Evolutionary conservation across 1,139 yeast genomes (phyloP).

Genomic region (Hanseniaspora uvarum): DNA sequence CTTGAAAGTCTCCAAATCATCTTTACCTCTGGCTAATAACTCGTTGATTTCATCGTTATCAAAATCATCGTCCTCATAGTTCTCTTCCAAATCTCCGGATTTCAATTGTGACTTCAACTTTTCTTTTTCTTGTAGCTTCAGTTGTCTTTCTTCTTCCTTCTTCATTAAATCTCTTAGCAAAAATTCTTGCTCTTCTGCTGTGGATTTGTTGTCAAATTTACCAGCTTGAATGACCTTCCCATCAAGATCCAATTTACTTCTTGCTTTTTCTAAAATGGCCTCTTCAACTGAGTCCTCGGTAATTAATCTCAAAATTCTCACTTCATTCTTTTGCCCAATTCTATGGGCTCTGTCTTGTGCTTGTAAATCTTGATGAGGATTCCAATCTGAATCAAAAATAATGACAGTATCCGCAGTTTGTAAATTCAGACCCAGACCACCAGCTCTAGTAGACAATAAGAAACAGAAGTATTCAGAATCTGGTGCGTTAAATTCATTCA

Average conservation of each 20-base stretch:
- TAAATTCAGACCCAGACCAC: constrained; percentile 75
- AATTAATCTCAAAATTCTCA: constrained; percentile 65
- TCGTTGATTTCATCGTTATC: constrained; percentile 68
- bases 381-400: constrained; percentile 84
- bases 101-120: constrained; percentile 27
- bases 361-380: constrained; percentile 85
- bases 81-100: constrained; percentile 38
- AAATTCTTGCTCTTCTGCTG: constrained; percentile 76
- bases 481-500: constrained; percentile 63
- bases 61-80: constrained; percentile 43
- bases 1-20: constrained; percentile 46
- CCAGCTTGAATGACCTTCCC: constrained; percentile 87
- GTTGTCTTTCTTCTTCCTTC: constrained; percentile 53
- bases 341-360: constrained; percentile 88
- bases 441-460: constrained; percentile 75
- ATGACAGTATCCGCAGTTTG: constrained; percentile 85
- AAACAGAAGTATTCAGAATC: constrained; percentile 67
- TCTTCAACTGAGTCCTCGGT: constrained; percentile 79
- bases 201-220: constrained; percentile 71
- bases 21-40: constrained; percentile 56
- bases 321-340: constrained; percentile 82
- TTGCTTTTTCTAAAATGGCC: constrained; percentile 70
- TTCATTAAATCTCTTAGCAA: constrained; percentile 58
- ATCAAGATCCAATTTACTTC: constrained; percentile 71
- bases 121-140: constrained; percentile 41